Conservation (phyloP, 192 early-diverging fungal species). For the Backusella mclennaniae region DNA sequence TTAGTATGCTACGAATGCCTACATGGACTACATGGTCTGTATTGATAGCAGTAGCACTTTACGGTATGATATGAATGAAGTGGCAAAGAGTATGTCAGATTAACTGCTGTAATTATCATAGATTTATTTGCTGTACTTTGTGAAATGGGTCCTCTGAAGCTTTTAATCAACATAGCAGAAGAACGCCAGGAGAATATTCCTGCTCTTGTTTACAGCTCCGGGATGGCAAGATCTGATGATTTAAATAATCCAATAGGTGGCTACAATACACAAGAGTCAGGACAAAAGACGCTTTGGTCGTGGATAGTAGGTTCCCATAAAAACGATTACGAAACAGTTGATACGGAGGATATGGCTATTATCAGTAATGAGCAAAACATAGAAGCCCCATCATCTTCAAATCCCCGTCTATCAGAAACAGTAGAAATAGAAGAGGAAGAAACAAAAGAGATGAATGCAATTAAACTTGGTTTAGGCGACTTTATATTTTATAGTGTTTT, state of each 20-base stretch:
- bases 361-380: neutral
- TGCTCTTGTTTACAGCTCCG: slow-evolving; percentile 62
- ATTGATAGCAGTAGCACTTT: slow-evolving; percentile 65
- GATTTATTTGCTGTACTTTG: slow-evolving; percentile 79
- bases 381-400: neutral
- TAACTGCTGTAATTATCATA: slow-evolving; percentile 2
- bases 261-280: neutral
- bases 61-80: slow-evolving; percentile 47
- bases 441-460: neutral
- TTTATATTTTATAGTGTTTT: slow-evolving; percentile 84
- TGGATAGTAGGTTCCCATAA: neutral
- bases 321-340: neutral
- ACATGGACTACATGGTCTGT: slow-evolving; percentile 74
- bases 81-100: neutral
- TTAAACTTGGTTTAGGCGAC: slow-evolving; percentile 79
- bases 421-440: neutral
- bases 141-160: slow-evolving; percentile 72
- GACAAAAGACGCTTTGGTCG: neutral
- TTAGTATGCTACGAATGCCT: slow-evolving; percentile 53
- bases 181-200: slow-evolving; percentile 67
- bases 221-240: slow-evolving; percentile 3
- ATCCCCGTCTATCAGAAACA: neutral
- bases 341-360: neutral
- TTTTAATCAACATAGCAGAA: slow-evolving; percentile 66
- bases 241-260: neutral